Percentiles rank a stretch among this genome's conserved stretches.
phyloP scores from a whole-genome alignment of 306 rosid species.

The Begonia peltatifolia region DNA sequence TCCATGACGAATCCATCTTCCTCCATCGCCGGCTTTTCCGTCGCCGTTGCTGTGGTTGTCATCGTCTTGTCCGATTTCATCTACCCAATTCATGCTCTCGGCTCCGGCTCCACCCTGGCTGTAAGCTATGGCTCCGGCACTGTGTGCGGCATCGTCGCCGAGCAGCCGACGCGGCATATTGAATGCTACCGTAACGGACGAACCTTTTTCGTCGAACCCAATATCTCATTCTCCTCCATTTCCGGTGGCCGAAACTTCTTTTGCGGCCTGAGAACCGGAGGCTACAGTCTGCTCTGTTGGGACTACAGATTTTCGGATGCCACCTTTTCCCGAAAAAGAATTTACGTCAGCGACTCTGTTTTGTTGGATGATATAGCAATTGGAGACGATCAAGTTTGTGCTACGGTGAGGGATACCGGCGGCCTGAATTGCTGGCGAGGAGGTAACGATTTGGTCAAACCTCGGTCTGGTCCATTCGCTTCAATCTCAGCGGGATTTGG shows the following conservation, averaged over 20 bases:
- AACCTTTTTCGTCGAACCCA: slow-evolving; percentile 21
- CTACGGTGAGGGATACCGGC: slow-evolving; percentile 32
- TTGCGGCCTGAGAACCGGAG: slow-evolving; percentile 61
- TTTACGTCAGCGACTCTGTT: slow-evolving; percentile 24
- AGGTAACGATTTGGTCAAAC: neutral
- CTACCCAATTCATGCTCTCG: slow-evolving; percentile 31
- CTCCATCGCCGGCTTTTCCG: slow-evolving; percentile 9
- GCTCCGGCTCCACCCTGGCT: slow-evolving; percentile 71
- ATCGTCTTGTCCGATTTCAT: slow-evolving; percentile 3
- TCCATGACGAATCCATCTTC: slow-evolving; percentile 46
- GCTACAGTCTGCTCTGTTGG: slow-evolving; percentile 45
- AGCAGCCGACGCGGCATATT: slow-evolving; percentile 29
- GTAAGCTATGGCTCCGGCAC: slow-evolving; percentile 31
- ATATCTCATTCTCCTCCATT: slow-evolving; percentile 34
- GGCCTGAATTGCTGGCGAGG: slow-evolving; percentile 53
- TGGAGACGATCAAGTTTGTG: slow-evolving; percentile 56
- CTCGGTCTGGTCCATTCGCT: slow-evolving; percentile 18
- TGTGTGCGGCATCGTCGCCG: slow-evolving; percentile 62
- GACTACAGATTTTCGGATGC: slow-evolving; percentile 11
- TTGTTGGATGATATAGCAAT: slow-evolving; percentile 41
- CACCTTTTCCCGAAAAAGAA: slow-evolving; percentile 20
- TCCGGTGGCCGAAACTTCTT: slow-evolving; percentile 56
- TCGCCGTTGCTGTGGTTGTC: slow-evolving; percentile 1
- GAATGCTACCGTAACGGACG: slow-evolving; percentile 45
- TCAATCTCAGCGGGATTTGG: slow-evolving; percentile 68